A percentile compares a stretch with the other conserved stretches of the same genome.
phyloP scores from a whole-genome alignment of 306 rosid genomes.

The Pueraria montana region DNA sequence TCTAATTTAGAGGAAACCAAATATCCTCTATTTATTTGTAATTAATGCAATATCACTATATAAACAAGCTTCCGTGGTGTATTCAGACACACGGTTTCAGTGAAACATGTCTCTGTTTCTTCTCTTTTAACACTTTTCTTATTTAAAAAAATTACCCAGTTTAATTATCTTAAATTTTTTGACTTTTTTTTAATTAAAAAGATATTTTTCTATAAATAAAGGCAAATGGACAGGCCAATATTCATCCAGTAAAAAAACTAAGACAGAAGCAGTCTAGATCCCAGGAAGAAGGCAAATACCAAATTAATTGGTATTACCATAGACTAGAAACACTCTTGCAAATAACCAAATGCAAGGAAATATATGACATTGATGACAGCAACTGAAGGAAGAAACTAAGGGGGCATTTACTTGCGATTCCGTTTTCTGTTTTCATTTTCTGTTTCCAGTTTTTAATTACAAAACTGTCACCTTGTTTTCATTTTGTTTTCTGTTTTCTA shows the following conservation, averaged over 20 bases:
- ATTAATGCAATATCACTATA: no score
- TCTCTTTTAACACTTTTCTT: no score
- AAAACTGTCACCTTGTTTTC: no score
- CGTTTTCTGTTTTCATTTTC: no score
- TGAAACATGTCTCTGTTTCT: no score
- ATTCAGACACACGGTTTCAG: no score
- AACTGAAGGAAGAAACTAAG: neutral
- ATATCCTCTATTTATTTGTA: no score
- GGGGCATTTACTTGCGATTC: no score
- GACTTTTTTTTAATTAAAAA: neutral
- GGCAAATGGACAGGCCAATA: neutral
- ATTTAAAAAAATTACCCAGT: neutral
- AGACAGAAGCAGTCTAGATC: neutral
- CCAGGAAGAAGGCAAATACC: constrained; percentile 19
- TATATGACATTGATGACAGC: neutral
- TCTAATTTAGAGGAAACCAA: no score
- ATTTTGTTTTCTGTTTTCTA: no score
- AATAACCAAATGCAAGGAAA: constrained; percentile 30
- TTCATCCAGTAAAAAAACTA: constrained; percentile 3
- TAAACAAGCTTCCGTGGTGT: no score
- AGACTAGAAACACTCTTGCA: neutral
- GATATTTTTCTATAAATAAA: neutral
- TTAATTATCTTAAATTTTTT: neutral
- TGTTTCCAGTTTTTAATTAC: no score
- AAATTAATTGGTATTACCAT: constrained; percentile 21